These are phyloP conservation scores for Annulohypoxylon maeteangense DNA, from an alignment of 495 filamentous ascomycete genomes.

Conservation along the genomic window DNA sequence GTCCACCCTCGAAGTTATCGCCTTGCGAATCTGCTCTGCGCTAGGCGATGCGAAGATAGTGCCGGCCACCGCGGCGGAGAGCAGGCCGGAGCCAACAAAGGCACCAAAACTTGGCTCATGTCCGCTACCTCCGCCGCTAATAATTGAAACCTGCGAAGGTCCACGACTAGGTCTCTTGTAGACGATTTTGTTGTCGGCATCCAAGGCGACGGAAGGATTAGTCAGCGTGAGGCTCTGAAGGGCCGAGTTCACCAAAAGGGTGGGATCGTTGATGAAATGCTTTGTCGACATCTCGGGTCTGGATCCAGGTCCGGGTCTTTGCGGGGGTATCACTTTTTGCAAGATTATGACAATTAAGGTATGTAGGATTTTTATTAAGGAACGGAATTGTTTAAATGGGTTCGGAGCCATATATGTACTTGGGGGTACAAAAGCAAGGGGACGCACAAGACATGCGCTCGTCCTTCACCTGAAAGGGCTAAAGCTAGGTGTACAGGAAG, in stretches of 20 bases:
- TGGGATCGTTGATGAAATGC: slow-evolving; percentile 93
- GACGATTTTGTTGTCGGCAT: slow-evolving; percentile 84
- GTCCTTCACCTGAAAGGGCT: not conserved
- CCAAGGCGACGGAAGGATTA: slow-evolving; percentile 86
- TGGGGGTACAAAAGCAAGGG: slow-evolving; percentile 6
- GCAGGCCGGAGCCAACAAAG: slow-evolving; percentile 74
- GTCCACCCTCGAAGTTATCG: slow-evolving; percentile 76
- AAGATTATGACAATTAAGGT: not conserved
- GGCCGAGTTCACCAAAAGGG: slow-evolving; percentile 79
- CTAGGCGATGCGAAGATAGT: slow-evolving; percentile 92
- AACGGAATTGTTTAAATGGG: slow-evolving; percentile 1
- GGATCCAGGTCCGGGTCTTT: slow-evolving; percentile 21
- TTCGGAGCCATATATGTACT: slow-evolving; percentile 10
- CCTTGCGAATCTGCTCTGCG: slow-evolving; percentile 85
- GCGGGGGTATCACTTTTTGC: slow-evolving; percentile 10
- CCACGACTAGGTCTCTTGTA: slow-evolving; percentile 72
- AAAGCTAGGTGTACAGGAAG: not conserved
- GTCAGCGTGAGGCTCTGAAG: slow-evolving; percentile 81
- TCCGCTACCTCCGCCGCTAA: slow-evolving; percentile 91
- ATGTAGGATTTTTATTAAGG: not conserved
- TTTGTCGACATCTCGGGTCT: slow-evolving; percentile 68
- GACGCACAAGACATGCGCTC: not conserved
- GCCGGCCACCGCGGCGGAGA: slow-evolving; percentile 86
- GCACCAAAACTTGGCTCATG: slow-evolving; percentile 91
- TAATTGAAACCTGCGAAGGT: slow-evolving; percentile 73